Conservation (phyloP, 2,329 filamentous ascomycete genomes). For the Bipolaris bicolor region DNA sequence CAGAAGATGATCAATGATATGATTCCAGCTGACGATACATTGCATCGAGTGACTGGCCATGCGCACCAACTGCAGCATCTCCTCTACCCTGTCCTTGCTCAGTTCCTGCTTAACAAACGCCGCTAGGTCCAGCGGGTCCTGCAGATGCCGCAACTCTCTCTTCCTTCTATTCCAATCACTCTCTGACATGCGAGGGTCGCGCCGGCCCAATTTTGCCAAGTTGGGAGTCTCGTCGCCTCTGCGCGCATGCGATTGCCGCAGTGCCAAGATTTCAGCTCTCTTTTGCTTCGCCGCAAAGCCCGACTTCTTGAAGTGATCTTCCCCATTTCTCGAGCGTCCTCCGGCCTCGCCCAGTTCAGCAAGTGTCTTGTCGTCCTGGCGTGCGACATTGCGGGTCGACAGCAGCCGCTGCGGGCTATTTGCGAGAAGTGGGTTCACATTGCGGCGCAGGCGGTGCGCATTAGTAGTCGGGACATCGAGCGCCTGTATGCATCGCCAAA, state of each 20-base stretch:
- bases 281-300: constrained; percentile 32
- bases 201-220: constrained; percentile 33
- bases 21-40: constrained; percentile 85
- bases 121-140: constrained; percentile 76
- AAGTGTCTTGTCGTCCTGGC: constrained; percentile 10
- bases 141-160: constrained; percentile 66
- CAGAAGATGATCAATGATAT: constrained; percentile 76
- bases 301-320: constrained; percentile 39
- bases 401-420: constrained; percentile 29
- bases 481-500: constrained; percentile 52
- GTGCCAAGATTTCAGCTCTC: constrained; percentile 28
- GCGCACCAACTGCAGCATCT: constrained; percentile 72
- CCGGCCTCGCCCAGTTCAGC: constrained; percentile 16
- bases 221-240: constrained; percentile 21
- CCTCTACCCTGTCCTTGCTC: constrained; percentile 63
- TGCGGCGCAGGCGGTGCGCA: constrained; percentile 28
- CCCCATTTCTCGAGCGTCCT: constrained; percentile 11
- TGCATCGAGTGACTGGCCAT: constrained; percentile 69
- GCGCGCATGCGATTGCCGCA: constrained; percentile 17
- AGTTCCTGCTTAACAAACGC: constrained; percentile 69
- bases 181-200: constrained; percentile 32
- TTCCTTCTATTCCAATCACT: constrained; percentile 48
- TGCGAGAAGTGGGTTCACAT: constrained; percentile 25
- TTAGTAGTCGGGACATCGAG: constrained; percentile 41
- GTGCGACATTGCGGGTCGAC: constrained; percentile 17